phyloP scores from a whole-genome alignment of 345 rosid genomes.

The Boechera stricta region DNA sequence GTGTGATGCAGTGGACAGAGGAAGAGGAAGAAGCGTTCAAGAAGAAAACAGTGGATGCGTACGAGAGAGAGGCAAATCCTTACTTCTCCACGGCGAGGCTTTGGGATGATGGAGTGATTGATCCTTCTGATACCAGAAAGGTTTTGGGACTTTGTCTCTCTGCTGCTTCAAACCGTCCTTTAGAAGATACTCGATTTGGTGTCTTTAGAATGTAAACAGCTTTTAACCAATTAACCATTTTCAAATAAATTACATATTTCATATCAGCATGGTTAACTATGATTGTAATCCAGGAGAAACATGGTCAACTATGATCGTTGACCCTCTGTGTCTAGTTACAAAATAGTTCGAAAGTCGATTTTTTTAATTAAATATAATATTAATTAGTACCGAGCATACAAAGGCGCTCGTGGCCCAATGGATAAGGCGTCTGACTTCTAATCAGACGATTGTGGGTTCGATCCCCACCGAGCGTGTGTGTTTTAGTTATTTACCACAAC shows the following conservation, averaged over 20 bases:
- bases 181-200: constrained; percentile 75
- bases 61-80: constrained; percentile 79
- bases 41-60: constrained; percentile 73
- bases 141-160: constrained; percentile 73
- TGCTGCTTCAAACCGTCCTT: constrained; percentile 62
- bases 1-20: constrained; percentile 67
- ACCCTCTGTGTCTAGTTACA: neutral
- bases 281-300: no score
- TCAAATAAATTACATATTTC: constrained; percentile 20
- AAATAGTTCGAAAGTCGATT: neutral
- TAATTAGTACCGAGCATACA: neutral
- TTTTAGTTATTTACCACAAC: neutral
- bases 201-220: constrained; percentile 82
- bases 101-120: constrained; percentile 95
- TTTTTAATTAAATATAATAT: accelerated
- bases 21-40: constrained; percentile 79
- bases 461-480: constrained; percentile 27
- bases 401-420: constrained; percentile 33
- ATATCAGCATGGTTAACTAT: neutral
- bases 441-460: constrained; percentile 35
- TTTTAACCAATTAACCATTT: neutral
- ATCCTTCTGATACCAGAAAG: constrained; percentile 89
- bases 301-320: neutral
- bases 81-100: constrained; percentile 93
- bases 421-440: constrained; percentile 36